Conservation (phyloP, 345 rosid genomes). For the Psidium guajava region DNA sequence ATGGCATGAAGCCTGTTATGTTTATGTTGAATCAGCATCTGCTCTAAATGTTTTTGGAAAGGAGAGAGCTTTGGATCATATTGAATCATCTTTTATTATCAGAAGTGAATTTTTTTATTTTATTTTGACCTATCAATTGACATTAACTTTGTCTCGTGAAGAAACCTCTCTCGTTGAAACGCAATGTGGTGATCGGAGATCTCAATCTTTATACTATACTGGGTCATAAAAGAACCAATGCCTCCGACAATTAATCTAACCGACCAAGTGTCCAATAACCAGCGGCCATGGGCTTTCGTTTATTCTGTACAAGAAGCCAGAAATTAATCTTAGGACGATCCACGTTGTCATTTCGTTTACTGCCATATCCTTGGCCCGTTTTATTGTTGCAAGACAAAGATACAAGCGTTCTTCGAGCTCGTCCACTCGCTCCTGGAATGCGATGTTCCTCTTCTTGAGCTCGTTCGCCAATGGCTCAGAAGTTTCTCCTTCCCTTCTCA, state of each 20-base stretch:
- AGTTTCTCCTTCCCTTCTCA: background rate
- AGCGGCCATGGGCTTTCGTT: background rate
- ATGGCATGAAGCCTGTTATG: background rate
- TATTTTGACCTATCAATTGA: background rate
- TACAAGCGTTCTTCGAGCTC: background rate
- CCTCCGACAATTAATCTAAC: background rate
- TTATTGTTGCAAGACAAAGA: background rate
- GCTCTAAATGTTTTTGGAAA: background rate
- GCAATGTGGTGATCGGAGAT: background rate
- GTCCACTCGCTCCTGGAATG: background rate
- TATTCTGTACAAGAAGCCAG: background rate
- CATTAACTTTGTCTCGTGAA: background rate
- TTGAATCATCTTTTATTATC: fast-evolving
- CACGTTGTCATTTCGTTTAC: background rate
- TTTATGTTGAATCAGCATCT: background rate
- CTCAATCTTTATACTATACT: background rate
- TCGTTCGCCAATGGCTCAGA: background rate
- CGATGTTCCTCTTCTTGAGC: background rate
- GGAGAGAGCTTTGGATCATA: background rate
- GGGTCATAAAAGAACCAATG: background rate
- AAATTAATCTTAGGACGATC: background rate
- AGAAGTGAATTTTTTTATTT: fast-evolving
- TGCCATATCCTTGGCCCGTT: background rate
- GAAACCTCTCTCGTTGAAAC: background rate
- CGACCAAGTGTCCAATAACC: background rate